These are phyloP conservation scores for Fraxinus nigra DNA, from an alignment of 305 asterid genomes.

Conservation along the genomic window DNA sequence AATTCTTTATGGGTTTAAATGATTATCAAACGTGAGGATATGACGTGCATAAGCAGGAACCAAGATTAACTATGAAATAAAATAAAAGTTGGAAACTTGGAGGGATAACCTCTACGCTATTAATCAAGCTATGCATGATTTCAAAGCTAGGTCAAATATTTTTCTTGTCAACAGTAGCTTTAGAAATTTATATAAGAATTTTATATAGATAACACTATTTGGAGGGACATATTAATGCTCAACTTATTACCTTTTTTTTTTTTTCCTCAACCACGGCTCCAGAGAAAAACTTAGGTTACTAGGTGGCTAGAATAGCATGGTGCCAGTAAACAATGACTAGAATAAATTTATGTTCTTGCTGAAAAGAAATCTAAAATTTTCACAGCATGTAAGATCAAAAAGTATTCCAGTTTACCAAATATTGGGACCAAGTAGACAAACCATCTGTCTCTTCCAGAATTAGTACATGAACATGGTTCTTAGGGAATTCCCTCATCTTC, in stretches of 20 bases:
- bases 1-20: background rate
- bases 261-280: background rate
- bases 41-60: background rate
- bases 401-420: background rate
- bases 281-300: background rate
- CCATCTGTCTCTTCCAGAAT: background rate
- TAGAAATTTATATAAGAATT: background rate
- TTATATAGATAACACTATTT: background rate
- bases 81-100: background rate
- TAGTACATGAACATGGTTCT: background rate
- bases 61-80: background rate
- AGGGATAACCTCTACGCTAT: background rate
- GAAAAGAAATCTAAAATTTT: background rate
- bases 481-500: background rate
- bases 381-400: background rate
- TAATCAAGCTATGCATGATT: slow-evolving; percentile 1
- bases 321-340: background rate
- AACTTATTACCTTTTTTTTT: background rate
- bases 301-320: background rate
- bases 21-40: background rate
- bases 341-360: background rate
- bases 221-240: background rate
- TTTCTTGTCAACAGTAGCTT: slow-evolving; percentile 7
- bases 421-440: background rate
- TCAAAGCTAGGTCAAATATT: background rate